phyloP scores from a whole-genome alignment of 176 grass and related monocot species.

The Poa pratensis region DNA sequence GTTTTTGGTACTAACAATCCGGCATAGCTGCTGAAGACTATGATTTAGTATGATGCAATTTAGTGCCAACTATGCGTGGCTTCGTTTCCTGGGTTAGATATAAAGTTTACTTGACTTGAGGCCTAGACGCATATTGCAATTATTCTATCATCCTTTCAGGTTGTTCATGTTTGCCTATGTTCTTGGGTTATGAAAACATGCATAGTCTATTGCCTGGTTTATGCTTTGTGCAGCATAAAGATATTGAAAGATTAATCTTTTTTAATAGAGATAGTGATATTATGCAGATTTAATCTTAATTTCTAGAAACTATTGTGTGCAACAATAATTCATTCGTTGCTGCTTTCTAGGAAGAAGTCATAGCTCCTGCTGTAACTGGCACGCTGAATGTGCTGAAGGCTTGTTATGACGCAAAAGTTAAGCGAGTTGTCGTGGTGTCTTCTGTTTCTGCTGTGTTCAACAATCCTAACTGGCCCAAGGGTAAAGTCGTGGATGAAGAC shows the following conservation, averaged over 20 bases:
- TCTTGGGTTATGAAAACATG: background rate
- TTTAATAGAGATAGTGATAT: background rate
- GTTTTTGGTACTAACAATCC: background rate
- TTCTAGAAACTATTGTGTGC: background rate
- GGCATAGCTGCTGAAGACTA: background rate
- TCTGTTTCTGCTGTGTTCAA: slow-evolving; percentile 37
- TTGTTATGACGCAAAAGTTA: slow-evolving; percentile 70
- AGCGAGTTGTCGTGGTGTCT: slow-evolving; percentile 73
- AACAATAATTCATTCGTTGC: background rate
- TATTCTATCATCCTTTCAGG: background rate
- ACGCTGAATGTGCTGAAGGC: slow-evolving; percentile 83
- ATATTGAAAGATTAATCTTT: background rate
- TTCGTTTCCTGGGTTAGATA: background rate
- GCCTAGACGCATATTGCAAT: background rate
- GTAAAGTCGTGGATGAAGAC: slow-evolving; percentile 60
- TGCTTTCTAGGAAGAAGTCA: slow-evolving; percentile 53
- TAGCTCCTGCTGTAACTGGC: slow-evolving; percentile 72
- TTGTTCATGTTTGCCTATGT: background rate
- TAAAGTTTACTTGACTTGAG: background rate
- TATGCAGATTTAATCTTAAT: background rate
- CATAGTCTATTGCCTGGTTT: background rate
- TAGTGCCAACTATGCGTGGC: background rate
- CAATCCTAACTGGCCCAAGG: slow-evolving; percentile 70
- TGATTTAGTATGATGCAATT: background rate
- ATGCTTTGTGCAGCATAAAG: background rate